Evolutionary conservation across 2,329 filamentous ascomycete genomes (phyloP).

Genomic region (Pseudocercospora crystallina): DNA sequence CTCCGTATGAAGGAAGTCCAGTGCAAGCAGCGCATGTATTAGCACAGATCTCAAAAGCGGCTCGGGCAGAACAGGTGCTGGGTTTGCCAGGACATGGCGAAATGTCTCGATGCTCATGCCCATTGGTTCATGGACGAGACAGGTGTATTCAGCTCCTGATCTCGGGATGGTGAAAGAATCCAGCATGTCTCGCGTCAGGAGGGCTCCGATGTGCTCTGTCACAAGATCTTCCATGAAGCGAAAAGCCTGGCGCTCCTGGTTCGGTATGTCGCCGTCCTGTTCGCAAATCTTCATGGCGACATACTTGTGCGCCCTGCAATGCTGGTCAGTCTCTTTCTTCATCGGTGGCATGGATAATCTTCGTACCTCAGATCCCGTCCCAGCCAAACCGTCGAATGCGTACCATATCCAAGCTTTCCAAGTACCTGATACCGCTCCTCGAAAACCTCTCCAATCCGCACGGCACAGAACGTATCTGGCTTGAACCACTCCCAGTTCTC

Average conservation of each 20-base stretch:
- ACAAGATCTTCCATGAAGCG: neutral
- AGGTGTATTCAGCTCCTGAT: neutral
- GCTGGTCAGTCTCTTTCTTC: neutral
- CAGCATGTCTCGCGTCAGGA: neutral
- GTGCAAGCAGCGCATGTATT: neutral
- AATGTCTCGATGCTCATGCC: neutral
- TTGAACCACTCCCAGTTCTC: no score
- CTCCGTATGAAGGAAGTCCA: slow-evolving; percentile 2
- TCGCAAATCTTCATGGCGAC: slow-evolving; percentile 13
- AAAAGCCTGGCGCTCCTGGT: slow-evolving; percentile 6
- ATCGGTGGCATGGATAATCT: neutral
- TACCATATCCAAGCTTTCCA: slow-evolving; percentile 44
- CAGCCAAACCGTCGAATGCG: slow-evolving; percentile 44
- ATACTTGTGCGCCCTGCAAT: neutral
- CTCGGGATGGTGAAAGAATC: slow-evolving; percentile 1
- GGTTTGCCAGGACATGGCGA: no score
- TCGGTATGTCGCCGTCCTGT: neutral
- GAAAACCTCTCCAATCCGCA: slow-evolving; percentile 36
- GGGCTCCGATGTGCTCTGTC: neutral
- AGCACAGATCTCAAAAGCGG: neutral
- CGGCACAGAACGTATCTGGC: slow-evolving; percentile 32
- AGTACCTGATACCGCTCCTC: slow-evolving; percentile 37
- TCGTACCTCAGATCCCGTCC: slow-evolving; percentile 34
- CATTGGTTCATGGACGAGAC: slow-evolving; percentile 3
- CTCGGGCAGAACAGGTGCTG: no score